phyloP scores from a whole-genome alignment of 768 basidiomycete genomes.

The Cyathus striatus region DNA sequence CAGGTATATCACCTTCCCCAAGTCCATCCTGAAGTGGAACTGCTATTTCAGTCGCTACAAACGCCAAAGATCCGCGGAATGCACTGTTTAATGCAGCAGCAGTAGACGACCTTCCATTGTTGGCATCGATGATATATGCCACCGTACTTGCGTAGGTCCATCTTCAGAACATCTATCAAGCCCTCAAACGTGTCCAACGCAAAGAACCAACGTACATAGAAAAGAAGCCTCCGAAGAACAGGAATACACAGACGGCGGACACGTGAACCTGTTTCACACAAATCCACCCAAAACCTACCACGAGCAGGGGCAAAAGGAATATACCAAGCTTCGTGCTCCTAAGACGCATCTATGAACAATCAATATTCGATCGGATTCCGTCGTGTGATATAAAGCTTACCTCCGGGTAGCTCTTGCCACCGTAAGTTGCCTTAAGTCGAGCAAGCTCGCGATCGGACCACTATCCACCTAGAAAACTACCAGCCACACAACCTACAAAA shows the following conservation, averaged over 20 bases:
- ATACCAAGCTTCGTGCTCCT: constrained; percentile 57
- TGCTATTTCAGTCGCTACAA: no score
- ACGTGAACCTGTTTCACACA: constrained; percentile 58
- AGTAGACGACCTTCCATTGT: no score
- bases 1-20: no score
- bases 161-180: constrained; percentile 12
- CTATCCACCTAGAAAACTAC: constrained; percentile 39
- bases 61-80: no score
- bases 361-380: neutral
- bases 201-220: constrained; percentile 48
- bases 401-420: constrained; percentile 54
- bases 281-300: constrained; percentile 75
- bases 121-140: no score
- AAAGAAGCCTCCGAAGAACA: constrained; percentile 72
- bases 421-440: constrained; percentile 30
- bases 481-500: constrained; percentile 28
- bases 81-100: no score
- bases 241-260: constrained; percentile 61
- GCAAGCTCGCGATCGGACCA: constrained; percentile 39
- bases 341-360: constrained; percentile 56
- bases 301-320: constrained; percentile 52
- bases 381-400: constrained; percentile 29
- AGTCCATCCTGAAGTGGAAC: no score
- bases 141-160: no score
- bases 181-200: no score